These are phyloP conservation scores for Acanthamoeba culbertsoni DNA, from an alignment of 208 protist genomes.

Conservation along the genomic window DNA sequence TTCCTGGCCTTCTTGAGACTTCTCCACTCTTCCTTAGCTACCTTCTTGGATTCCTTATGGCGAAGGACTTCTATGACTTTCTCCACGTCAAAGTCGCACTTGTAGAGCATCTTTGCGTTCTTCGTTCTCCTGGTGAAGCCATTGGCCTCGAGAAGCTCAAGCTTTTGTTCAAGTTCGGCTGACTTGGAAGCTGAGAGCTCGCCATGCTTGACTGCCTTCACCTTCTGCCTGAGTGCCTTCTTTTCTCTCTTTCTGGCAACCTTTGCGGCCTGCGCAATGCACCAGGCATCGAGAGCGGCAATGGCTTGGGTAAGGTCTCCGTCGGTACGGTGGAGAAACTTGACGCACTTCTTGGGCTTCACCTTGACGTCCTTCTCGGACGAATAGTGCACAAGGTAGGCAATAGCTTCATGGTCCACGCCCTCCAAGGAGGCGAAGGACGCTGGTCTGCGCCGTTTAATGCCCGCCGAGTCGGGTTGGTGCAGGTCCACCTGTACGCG, in stretches of 20 bases:
- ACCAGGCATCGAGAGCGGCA: not conserved
- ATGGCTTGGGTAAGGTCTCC: not conserved
- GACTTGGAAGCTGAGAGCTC: not conserved
- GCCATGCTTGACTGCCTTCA: not conserved
- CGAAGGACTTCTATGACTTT: not conserved
- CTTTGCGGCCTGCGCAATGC: not conserved
- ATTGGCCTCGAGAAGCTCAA: slow-evolving; percentile 1
- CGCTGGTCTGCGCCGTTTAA: not conserved
- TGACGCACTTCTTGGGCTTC: slow-evolving; percentile 3
- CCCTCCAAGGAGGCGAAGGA: not conserved
- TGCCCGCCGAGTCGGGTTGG: not conserved
- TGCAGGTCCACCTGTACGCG: not conserved
- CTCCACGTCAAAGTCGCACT: slow-evolving; percentile 18
- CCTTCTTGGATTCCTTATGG: not conserved
- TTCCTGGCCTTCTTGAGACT: not conserved
- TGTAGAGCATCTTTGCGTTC: not conserved
- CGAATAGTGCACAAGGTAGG: not conserved
- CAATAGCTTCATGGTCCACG: not conserved
- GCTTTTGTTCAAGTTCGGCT: not conserved
- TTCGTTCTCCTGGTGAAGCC: not conserved
- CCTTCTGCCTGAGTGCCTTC: not conserved
- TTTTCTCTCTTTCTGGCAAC: not conserved
- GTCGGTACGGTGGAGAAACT: not conserved
- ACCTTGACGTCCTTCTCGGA: not conserved
- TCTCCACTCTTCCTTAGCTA: not conserved